Evolutionary conservation across 2,329 filamentous ascomycete genomes (phyloP), one percentile per base, ranked within the genome.

Genomic region (Myotisia sp.): DNA sequence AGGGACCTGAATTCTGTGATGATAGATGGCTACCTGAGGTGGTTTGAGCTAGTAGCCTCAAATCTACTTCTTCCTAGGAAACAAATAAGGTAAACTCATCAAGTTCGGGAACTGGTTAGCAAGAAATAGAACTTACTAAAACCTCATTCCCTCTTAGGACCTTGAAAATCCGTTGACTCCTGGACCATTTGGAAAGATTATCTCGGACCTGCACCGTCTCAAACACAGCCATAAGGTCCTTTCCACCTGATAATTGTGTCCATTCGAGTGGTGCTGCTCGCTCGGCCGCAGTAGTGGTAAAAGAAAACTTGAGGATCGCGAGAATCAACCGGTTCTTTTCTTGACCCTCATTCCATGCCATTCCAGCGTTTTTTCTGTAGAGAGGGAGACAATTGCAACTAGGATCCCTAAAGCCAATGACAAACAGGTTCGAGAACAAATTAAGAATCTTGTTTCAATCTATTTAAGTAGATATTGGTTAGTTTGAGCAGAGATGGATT

Each of bases 251-350:
- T 4, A 63, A 42, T 49, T 65, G 62, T 27, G 47, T 59, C 62
- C 62, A 65, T 20, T 48, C 51, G n/a, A 64, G 42, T 4, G 58
- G 58, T 13, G 51, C 55, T 19, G 47, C 50, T 33, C 56, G 52
- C 12, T 54, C 50, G 21, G 50, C 39, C 8, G 55, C 48, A 3
- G 54, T 55, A 4, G 53, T 60, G 10, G 60, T 55, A 42, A 60
- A 55, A 13, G 62, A 65, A 44, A 63, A 65, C 37, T 64, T 64
- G n/a, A 50, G 26, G 36, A 53, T 43, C 3, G 48, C 40, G 12
- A 45, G 27, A 3, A 23, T 35, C 12, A 45, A 12, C n/a, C n/a
- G n/a, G n/a, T n/a, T n/a, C n/a, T n/a, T n/a, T n/a, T n/a, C n/a
- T n/a, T n/a, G n/a, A n/a, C n/a, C n/a, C n/a, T n/a, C n/a, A n/a